Evolutionary conservation across 768 basidiomycete species (phyloP).

Genomic region (Rhodotorula toruloides): DNA sequence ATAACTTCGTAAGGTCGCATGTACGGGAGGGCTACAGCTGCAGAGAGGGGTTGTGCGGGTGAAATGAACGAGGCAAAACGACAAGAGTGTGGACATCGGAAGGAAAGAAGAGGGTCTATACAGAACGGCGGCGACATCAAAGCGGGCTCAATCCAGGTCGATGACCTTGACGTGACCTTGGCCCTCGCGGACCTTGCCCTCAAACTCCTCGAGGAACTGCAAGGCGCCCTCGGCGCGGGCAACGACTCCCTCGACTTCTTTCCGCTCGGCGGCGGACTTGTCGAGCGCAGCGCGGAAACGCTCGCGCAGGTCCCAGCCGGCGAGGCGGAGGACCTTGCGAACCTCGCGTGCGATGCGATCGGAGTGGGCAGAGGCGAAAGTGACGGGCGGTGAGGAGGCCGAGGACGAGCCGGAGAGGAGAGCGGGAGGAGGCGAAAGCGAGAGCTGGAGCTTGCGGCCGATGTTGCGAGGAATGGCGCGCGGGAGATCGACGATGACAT

Average conservation of each 20-base stretch:
- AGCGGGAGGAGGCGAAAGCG: slow-evolving; percentile 48
- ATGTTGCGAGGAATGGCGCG: slow-evolving; percentile 80
- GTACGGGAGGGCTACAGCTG: no score
- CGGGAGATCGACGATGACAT: slow-evolving; percentile 81
- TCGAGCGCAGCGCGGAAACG: slow-evolving; percentile 76
- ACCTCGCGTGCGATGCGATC: slow-evolving; percentile 74
- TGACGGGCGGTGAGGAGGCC: background rate
- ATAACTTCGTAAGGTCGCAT: no score
- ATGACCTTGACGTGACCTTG: no score
- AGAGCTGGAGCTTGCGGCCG: slow-evolving; percentile 70
- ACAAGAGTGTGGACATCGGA: no score
- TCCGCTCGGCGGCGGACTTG: slow-evolving; percentile 64
- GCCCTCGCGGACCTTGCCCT: slow-evolving; percentile 33
- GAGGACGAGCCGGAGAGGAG: background rate
- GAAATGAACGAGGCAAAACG: no score
- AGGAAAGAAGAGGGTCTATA: no score
- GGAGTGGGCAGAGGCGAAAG: slow-evolving; percentile 51
- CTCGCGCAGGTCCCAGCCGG: slow-evolving; percentile 82
- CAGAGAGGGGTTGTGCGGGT: no score
- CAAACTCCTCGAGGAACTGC: slow-evolving; percentile 57
- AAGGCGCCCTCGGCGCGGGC: slow-evolving; percentile 75
- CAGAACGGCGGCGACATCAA: no score
- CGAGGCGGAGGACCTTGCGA: slow-evolving; percentile 83
- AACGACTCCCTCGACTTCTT: slow-evolving; percentile 48
- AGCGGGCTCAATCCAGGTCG: no score